Evolutionary conservation across 768 basidiomycete species (phyloP), one percentile per base, ranked within the genome.

Genomic region (Suillus decipiens): DNA sequence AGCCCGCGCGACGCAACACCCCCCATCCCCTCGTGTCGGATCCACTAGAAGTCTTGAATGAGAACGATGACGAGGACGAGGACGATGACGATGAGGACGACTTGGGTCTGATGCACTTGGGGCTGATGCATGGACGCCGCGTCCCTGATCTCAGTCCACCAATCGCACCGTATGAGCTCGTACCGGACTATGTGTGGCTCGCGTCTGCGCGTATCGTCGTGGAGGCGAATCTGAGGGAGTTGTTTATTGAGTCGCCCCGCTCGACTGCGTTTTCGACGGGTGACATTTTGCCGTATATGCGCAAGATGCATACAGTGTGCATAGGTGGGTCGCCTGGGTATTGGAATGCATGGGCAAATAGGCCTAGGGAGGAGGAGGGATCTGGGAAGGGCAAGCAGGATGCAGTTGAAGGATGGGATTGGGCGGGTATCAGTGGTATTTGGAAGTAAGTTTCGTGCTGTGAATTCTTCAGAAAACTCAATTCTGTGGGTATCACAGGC

Each of bases 401-500:
- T 2, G 75, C 68, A 33, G 64, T 73, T 54, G 72, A 75, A 6
- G 84, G 84, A 5, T 85, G 83, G 84, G 85, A 86, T 67, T 87
- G 86, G 85, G 86, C 84, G 1, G 85, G 83, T 9, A 82, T 80
- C 2, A 70, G 76, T 48, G 85, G 85, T 19, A 73, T 78, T 56
- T 87, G 85, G 84, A 78, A 79, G 84, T 84, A 67, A 67, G 82
- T 73, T 4, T 2, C 11, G 15, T 54, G 17, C 15, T 24, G 17
- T 34, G 43, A 12, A 2, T 34, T 12, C 17, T 50, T 60, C 47
- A 48, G 9, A 28, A 54, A 39, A 14, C 36, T 24, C 37, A 57
- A 19, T 5, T 39, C 11, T 36, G 48, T 53, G 55, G 50, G 24
- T 33, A 50, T 15, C 39, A 15, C 65, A 86, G 85, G 63, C 82